Base-by-base conservation (phyloP, 257 asterid species). In the Penstemon barbatus region DNA sequence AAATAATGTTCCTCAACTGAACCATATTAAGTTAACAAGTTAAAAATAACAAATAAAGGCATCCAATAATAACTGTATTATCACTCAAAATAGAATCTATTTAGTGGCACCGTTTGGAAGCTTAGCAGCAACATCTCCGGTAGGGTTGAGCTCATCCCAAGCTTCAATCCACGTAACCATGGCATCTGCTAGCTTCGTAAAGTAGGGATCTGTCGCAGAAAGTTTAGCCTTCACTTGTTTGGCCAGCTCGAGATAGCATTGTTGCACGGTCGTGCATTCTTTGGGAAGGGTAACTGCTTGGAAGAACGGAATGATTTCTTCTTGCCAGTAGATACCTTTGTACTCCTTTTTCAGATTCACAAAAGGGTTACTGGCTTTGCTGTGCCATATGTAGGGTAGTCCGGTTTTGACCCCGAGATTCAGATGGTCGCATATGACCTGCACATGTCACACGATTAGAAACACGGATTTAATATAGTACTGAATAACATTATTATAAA, bases 161-260 rank as follows among this genome's bases (percentile, higher is more conserved):
- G 95, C 93, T 69, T 89, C 91, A 33, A 87, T 85, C 95, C 96
- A 89, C 5, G 89, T 85, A 49, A 84, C 90, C 96, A 89, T 89
- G 53, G 87, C 97, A 7, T 90, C 97, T 2, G 88, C 97, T 19
- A 87, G 68, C 82, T 77, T 85, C 5, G 86, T 81, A 74, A 90
- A 87, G 73, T 85, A 87, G 25, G 91, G 91, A 66, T 90, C 93
- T 0, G 84, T 38, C 3, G 37, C 25, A 0, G 84, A 63, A 25
- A 89, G 89, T 46, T 87, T 85, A 10, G 62, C 82, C 86, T 87
- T 87, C 59, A 89, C 95, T 68, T 79, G 87, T 73, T 85, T 85
- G 4, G 95, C 68, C 38, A 89, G 83, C 68, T 89, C 97, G 13
- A 78, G 63, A 76, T 85, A 87, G 84, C 95, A 87, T 2, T 84